Conservation (phyloP, 306 rosid genomes). For the Arachis stenosperma region DNA sequence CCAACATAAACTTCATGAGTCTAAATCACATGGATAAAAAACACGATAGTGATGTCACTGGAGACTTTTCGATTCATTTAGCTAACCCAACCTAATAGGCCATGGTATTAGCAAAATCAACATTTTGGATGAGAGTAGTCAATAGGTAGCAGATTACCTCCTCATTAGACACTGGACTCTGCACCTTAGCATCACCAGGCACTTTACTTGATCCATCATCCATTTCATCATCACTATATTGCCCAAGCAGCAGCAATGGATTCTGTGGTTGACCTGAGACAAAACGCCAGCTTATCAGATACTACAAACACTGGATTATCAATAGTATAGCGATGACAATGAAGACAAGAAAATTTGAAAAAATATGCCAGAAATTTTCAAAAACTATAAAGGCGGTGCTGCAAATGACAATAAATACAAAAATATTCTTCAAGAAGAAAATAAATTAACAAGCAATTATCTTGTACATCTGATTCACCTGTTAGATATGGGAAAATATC, state of each 20-base stretch:
- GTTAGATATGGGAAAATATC: conserved; percentile 70
- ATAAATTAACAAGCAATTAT: conserved; percentile 53
- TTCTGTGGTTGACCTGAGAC: conserved; percentile 76
- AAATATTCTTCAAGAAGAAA: conserved; percentile 35
- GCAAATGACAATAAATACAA: conserved; percentile 30
- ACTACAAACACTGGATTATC: conserved; percentile 31
- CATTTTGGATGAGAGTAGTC: conserved; percentile 17
- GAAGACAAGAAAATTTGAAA: conserved; percentile 28
- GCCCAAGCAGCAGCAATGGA: conserved; percentile 90
- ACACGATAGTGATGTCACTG: too few relatives aligned
- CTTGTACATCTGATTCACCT: conserved; percentile 71
- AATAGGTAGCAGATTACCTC: conserved; percentile 56
- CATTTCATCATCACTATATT: conserved; percentile 86
- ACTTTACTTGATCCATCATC: conserved; percentile 64
- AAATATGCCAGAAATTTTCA: conserved; percentile 20
- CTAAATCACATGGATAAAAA: too few relatives aligned
- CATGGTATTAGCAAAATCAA: conserved; percentile 6
- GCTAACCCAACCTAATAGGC: too few relatives aligned
- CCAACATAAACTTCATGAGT: too few relatives aligned
- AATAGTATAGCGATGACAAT: conserved; percentile 29
- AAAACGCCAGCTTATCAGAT: conserved; percentile 56
- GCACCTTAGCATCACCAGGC: conserved; percentile 40
- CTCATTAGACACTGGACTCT: conserved; percentile 50
- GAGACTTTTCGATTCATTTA: too few relatives aligned
- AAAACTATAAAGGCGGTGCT: conserved; percentile 19